Evolutionary conservation across 768 basidiomycete species (phyloP).

Genomic region (Tricholoma sp.): DNA sequence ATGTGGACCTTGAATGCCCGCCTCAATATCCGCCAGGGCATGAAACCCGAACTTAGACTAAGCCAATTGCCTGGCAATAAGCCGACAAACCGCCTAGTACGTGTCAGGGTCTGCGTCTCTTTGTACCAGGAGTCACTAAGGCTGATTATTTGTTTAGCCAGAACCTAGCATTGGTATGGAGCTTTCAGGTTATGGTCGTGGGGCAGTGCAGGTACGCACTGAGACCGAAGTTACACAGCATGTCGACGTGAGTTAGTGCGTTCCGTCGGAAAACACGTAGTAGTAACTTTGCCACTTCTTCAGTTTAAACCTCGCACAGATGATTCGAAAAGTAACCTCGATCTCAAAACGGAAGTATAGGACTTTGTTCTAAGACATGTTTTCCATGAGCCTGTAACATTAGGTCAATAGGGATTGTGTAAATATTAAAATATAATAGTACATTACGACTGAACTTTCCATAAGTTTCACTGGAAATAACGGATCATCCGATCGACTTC

Average conservation of each 20-base stretch:
- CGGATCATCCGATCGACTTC: too few species aligned
- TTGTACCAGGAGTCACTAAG: neutral
- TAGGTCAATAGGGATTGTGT: too few species aligned
- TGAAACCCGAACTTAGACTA: constrained; percentile 7
- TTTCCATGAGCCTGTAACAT: too few species aligned
- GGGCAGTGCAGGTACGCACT: constrained; percentile 18
- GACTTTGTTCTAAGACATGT: neutral
- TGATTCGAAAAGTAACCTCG: neutral
- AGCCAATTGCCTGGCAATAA: constrained; percentile 1
- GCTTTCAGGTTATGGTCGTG: constrained; percentile 6
- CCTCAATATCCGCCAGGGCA: constrained; percentile 15
- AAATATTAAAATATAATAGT: too few species aligned
- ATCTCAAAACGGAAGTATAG: constrained; percentile 1
- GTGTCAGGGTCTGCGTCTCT: neutral
- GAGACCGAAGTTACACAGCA: constrained; percentile 21
- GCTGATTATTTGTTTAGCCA: neutral
- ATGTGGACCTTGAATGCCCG: constrained; percentile 33
- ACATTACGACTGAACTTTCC: too few species aligned
- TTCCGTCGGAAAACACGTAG: neutral
- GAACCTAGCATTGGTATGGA: constrained; percentile 14
- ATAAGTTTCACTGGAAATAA: too few species aligned
- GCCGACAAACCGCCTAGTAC: neutral
- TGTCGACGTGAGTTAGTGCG: constrained; percentile 17
- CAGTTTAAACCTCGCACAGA: neutral
- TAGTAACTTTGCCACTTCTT: neutral